Conservation (phyloP, 2,329 filamentous ascomycete species). For the Fusarium sp. region DNA sequence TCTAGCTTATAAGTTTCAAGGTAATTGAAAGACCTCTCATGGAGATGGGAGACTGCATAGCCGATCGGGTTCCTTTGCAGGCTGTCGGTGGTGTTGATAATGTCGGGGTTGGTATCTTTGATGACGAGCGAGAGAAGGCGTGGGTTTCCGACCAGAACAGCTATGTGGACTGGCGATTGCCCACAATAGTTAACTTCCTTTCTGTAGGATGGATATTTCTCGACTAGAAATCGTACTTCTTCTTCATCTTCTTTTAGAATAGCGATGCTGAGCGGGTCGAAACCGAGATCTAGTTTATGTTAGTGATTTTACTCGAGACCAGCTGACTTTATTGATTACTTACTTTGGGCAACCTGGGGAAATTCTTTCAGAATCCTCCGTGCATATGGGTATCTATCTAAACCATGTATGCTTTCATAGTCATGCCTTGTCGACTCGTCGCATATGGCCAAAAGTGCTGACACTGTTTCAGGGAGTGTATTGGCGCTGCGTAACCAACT, state of each 20-base stretch:
- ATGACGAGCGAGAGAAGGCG: background rate
- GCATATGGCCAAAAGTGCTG: background rate
- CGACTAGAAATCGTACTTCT: accelerated
- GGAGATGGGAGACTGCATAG: background rate
- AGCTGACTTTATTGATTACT: background rate
- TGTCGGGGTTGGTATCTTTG: accelerated
- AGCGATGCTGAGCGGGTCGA: background rate
- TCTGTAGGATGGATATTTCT: accelerated
- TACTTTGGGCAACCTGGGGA: accelerated
- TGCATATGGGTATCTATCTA: background rate
- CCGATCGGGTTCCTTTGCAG: background rate
- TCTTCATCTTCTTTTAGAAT: accelerated
- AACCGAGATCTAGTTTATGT: background rate
- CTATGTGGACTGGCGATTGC: background rate
- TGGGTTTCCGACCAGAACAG: background rate
- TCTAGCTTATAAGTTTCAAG: no score
- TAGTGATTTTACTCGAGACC: no score
- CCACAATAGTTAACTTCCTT: accelerated
- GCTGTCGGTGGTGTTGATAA: background rate
- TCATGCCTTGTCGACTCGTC: background rate
- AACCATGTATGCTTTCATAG: accelerated
- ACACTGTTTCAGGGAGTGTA: background rate
- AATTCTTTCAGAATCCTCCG: accelerated
- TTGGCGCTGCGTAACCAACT: background rate
- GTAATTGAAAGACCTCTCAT: no score